A percentile compares a stretch with the other conserved stretches of the same genome.
Evolutionary conservation across 2,329 filamentous ascomycete genomes (phyloP).

Genomic region (Dothideomycetidae sp.): DNA sequence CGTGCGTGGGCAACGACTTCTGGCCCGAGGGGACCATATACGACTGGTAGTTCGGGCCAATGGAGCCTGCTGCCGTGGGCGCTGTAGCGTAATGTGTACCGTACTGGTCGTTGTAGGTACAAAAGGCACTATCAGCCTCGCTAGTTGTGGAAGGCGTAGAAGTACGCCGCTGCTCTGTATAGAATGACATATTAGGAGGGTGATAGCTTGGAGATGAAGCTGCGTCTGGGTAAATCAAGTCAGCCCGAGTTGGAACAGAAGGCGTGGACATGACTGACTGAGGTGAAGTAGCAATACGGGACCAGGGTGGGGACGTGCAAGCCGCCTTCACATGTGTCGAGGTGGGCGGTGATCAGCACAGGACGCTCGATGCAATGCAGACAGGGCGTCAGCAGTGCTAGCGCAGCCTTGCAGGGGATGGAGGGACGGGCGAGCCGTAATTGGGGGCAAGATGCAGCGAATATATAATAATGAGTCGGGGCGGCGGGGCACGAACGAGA

Average conservation of each 20-base stretch:
- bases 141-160: slow-evolving; percentile 1
- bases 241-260: no score
- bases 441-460: no score
- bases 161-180: not conserved
- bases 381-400: not conserved
- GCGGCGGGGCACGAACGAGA: not conserved
- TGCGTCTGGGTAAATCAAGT: no score
- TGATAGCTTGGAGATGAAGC: no score
- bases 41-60: slow-evolving; percentile 14
- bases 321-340: not conserved
- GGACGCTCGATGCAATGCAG: not conserved
- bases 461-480: not conserved
- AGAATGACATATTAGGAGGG: not conserved
- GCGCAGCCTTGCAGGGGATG: not conserved
- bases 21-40: slow-evolving; percentile 12
- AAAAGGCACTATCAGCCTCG: slow-evolving; percentile 21
- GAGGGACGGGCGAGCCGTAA: no score
- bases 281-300: no score
- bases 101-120: slow-evolving; percentile 20
- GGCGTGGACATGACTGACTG: no score
- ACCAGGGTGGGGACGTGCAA: no score
- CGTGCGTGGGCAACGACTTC: not conserved
- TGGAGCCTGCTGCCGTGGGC: not conserved
- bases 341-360: not conserved
- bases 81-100: not conserved